Base-by-base conservation (phyloP, 768 basidiomycete genomes). In the Tubosaeta sp. region DNA sequence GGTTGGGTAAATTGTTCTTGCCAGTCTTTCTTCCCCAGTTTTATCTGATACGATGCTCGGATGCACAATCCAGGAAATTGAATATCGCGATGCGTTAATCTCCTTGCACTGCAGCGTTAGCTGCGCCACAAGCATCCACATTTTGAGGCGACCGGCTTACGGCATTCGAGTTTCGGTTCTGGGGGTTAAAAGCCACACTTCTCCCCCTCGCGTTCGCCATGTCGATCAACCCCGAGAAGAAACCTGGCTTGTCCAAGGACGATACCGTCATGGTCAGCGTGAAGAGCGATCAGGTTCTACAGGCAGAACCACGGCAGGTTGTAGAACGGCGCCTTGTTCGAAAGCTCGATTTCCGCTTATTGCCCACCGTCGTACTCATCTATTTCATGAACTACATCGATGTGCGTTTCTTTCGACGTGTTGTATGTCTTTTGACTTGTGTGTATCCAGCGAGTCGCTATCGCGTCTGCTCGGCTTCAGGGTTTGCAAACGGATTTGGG, bases 381-480 rank as follows among this genome's bases (percentile, higher is more conserved):
- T 83, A 69, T 56, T 75, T 86, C 52, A 78, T 84, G 79, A 86
- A 85, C 56, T 83, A 82, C 56, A 83, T 86, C 52, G 83, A 84
- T 62, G 83, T 84, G 52, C 54, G 67, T 59, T 1, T 52, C 61
- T 57, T 1, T 30, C 24, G 2, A 44, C 6, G 42, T 38, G 22
- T 10, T 16, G 19, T 19, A 24, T 9, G 21, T 38, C 16, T 13
- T 9, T 14, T 55, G 30, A 48, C 19, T 8, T 38, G n/a, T 34
- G 19, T 21, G 11, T 12, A 31, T 27, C 14, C 41, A 80, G 78
- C 70, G 79, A n/a, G 73, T 69, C 46, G 78, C 75, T 1, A 63
- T 80, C n/a, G 74, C 76, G 0, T 71, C 78, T 34, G 78, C 79
- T 13, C 66, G 80, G 29, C 55, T 81, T 51, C 71, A 81, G 51